Percentiles rank a stretch among this genome's conserved stretches.
Evolutionary conservation across 2,329 filamentous ascomycete species (phyloP).

Genomic region (Microcyclosporella mali): DNA sequence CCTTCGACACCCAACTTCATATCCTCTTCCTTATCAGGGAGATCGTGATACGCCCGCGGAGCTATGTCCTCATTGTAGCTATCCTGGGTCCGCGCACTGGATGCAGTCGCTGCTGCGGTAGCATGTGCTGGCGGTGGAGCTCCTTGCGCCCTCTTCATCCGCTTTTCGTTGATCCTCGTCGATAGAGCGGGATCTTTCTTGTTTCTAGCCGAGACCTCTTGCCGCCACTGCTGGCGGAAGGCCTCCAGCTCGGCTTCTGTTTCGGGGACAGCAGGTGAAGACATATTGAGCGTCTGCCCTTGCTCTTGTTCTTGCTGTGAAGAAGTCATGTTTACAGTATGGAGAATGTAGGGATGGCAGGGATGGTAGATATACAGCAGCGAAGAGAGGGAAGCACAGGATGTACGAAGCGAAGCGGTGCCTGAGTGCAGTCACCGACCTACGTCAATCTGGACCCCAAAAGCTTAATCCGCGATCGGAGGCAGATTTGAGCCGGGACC

Average conservation of each 20-base stretch:
- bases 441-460: conserved; percentile 1
- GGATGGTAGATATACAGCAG: neutral
- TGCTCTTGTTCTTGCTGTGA: conserved; percentile 3
- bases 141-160: conserved; percentile 6
- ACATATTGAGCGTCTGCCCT: conserved; percentile 3
- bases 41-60: conserved; percentile 40
- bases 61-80: conserved; percentile 35
- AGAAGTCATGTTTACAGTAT: conserved; percentile 7
- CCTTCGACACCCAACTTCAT: conserved; percentile 37
- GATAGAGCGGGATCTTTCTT: conserved; percentile 22
- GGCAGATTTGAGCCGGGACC: too few relatives aligned
- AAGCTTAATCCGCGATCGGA: too few relatives aligned
- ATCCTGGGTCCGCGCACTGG: conserved; percentile 27
- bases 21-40: conserved; percentile 42
- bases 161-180: conserved; percentile 6
- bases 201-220: conserved; percentile 61
- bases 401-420: too few relatives aligned
- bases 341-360: neutral
- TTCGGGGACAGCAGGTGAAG: conserved; percentile 12
- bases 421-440: neutral
- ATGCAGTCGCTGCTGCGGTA: conserved; percentile 15
- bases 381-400: too few relatives aligned
- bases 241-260: conserved; percentile 67
- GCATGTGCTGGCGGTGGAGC: conserved; percentile 5
- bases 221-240: conserved; percentile 79